Evolutionary conservation across 495 filamentous ascomycete species (phyloP).

Genomic region (Podospora anserina): DNA sequence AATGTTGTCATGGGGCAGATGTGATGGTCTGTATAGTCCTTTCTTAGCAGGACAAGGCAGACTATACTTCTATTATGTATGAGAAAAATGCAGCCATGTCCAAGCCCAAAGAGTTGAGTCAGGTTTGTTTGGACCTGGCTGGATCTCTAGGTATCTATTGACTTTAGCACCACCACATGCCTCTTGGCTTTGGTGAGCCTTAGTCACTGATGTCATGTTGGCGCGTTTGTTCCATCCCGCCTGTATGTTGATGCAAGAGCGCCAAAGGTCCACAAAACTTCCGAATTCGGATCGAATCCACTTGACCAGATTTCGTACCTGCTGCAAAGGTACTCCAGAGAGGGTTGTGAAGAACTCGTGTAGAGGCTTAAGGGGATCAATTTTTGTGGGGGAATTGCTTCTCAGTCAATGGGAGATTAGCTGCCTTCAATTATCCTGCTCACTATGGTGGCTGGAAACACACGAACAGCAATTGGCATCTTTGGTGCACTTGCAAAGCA

Average conservation of each 20-base stretch:
- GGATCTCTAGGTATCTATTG: not conserved
- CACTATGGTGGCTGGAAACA: not conserved
- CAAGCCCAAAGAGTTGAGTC: no score
- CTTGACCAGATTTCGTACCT: not conserved
- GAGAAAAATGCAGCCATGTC: no score
- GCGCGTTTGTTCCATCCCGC: not conserved
- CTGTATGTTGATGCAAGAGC: not conserved
- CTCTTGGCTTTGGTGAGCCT: not conserved
- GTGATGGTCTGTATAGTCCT: no score
- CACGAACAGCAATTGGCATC: not conserved
- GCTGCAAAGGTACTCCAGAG: conserved; percentile 1
- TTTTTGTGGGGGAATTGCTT: not conserved
- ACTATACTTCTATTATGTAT: no score
- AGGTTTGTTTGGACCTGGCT: no score
- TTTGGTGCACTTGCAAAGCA: not conserved
- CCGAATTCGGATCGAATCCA: conserved; percentile 16
- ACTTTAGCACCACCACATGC: not conserved
- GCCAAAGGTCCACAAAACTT: conserved; percentile 3
- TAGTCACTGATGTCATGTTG: conserved; percentile 11
- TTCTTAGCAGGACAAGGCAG: no score
- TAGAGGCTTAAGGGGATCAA: no score
- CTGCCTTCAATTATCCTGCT: not conserved
- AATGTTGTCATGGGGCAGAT: no score
- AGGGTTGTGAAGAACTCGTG: not conserved
- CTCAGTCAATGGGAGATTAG: not conserved